Evolutionary conservation across 164 flowering plant species (phyloP).

Genomic region (Euptelea pleiosperma): DNA sequence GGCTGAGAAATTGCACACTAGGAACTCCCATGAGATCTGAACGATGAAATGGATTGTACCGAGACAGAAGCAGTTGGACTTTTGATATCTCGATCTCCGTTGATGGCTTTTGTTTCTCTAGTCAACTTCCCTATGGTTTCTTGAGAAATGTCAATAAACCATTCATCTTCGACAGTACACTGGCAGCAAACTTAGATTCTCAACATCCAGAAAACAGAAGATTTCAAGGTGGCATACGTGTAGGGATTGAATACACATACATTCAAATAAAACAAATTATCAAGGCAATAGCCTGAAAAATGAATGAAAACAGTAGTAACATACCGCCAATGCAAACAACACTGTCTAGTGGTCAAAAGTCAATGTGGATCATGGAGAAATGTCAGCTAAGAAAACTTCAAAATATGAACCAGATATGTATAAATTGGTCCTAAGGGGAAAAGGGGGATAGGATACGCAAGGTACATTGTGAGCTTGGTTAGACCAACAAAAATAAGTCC

Average conservation of each 20-base stretch:
- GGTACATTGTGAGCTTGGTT: too few relatives aligned
- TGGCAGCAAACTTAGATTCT: constrained; percentile 27
- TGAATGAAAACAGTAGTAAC: too few relatives aligned
- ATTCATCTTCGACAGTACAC: constrained; percentile 87
- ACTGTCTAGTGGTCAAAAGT: too few relatives aligned
- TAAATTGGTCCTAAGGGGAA: too few relatives aligned
- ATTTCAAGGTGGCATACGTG: not conserved
- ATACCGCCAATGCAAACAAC: too few relatives aligned
- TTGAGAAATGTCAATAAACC: constrained; percentile 78
- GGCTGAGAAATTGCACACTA: constrained; percentile 19
- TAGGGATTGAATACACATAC: not conserved
- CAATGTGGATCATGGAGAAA: too few relatives aligned
- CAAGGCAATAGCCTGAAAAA: too few relatives aligned
- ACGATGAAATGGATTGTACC: constrained; percentile 85
- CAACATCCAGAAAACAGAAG: constrained; percentile 1
- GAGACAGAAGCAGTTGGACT: constrained; percentile 98
- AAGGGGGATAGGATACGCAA: too few relatives aligned
- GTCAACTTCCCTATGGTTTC: constrained; percentile 79
- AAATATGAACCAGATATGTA: too few relatives aligned
- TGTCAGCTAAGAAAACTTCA: too few relatives aligned
- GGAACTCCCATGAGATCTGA: constrained; percentile 85
- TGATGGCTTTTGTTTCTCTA: constrained; percentile 59
- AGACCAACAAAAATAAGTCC: too few relatives aligned
- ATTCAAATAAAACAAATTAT: too few relatives aligned
- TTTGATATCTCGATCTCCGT: constrained; percentile 76